These are phyloP conservation scores for Coix lacrymajobi DNA, from an alignment of 176 grass and related monocot species.

Conservation along the genomic window DNA sequence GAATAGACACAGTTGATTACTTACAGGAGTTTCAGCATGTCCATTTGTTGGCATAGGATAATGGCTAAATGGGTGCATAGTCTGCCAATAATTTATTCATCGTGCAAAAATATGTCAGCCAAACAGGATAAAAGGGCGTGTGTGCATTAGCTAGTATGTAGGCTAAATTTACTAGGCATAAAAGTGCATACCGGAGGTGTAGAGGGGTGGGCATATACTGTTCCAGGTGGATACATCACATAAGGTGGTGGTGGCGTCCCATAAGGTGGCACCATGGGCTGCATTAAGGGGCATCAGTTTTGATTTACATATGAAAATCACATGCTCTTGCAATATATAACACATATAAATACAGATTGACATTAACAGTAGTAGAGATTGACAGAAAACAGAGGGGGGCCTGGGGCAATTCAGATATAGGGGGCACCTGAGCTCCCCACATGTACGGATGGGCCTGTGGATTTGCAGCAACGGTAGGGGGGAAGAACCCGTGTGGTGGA, in stretches of 20 bases:
- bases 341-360: conserved; percentile 6
- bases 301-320: conserved; percentile 24
- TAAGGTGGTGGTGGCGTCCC: conserved; percentile 69
- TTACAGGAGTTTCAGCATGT: conserved; percentile 73
- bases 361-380: conserved; percentile 2
- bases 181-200: conserved; percentile 66
- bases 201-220: conserved; percentile 86
- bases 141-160: conserved; percentile 19
- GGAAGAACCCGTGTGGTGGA: conserved; percentile 80
- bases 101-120: conserved; percentile 2
- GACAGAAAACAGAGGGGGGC: not conserved
- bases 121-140: conserved; percentile 5
- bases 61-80: conserved; percentile 75
- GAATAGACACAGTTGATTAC: conserved; percentile 18
- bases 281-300: conserved; percentile 27
- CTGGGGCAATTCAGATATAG: not conserved
- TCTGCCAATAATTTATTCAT: conserved; percentile 45
- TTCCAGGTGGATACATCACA: conserved; percentile 94
- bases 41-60: conserved; percentile 72
- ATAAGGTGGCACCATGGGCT: conserved; percentile 85
- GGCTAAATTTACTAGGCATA: conserved; percentile 9
- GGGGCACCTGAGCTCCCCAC: conserved; percentile 91
- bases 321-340: not conserved
- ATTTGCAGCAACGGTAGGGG: conserved; percentile 51
- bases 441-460: conserved; percentile 92